Evolutionary conservation across 805 yeast genomes (phyloP).

Genomic region (Kazachstania martiniae): DNA sequence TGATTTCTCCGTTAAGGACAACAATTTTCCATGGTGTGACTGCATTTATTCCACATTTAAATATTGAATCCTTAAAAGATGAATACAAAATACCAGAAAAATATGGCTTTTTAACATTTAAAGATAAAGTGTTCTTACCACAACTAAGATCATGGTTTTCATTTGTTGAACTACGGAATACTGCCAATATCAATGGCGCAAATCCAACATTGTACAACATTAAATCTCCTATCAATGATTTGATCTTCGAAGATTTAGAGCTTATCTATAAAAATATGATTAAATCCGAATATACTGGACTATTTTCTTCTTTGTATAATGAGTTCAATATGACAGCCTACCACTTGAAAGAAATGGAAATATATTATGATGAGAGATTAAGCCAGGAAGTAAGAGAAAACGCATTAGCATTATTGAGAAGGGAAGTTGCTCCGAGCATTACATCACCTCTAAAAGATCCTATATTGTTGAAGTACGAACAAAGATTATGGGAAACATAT

Average conservation of each 20-base stretch:
- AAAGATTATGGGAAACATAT: constrained; percentile 11
- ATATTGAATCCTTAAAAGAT: constrained; percentile 30
- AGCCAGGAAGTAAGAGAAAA: constrained; percentile 8
- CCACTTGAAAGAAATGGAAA: constrained; percentile 21
- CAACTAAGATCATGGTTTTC: constrained; percentile 48
- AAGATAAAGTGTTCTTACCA: constrained; percentile 37
- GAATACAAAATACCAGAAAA: constrained; percentile 39
- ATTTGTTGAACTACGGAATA: constrained; percentile 10
- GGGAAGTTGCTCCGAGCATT: constrained; percentile 6
- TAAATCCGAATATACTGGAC: constrained; percentile 6
- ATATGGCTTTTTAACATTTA: constrained; percentile 26
- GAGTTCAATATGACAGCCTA: constrained; percentile 16
- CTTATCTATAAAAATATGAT: constrained; percentile 14
- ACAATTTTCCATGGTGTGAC: constrained; percentile 51
- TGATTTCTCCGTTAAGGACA: constrained; percentile 41
- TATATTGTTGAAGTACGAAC: constrained; percentile 12
- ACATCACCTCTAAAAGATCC: constrained; percentile 24
- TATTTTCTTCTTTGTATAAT: constrained; percentile 11
- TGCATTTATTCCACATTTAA: constrained; percentile 44
- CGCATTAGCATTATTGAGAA: constrained; percentile 8
- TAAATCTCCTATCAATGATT: constrained; percentile 8
- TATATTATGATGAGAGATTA: constrained; percentile 11
- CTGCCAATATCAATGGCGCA: constrained; percentile 10
- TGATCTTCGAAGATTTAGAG: constrained; percentile 11
- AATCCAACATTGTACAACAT: constrained; percentile 6